Evolutionary conservation across 192 early-diverging fungal species (phyloP).

Genomic region (Linnemannia exigua): DNA sequence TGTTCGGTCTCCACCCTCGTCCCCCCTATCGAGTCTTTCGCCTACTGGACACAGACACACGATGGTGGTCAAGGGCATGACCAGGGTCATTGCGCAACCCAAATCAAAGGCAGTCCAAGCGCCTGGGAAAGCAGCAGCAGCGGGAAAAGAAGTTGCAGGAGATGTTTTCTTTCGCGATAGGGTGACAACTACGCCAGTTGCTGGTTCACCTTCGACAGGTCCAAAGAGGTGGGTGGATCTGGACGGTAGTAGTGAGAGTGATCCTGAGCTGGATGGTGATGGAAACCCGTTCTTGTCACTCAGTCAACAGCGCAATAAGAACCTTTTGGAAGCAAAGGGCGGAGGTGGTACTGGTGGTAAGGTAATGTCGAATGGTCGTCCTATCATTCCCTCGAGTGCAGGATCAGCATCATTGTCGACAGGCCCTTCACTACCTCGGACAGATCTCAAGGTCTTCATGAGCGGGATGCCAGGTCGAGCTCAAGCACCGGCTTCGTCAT

Average conservation of each 20-base stretch:
- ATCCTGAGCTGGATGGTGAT: conserved; percentile 4
- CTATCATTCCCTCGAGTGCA: not conserved
- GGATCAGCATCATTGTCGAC: not conserved
- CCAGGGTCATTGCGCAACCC: conserved; percentile 17
- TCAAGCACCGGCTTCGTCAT: not conserved
- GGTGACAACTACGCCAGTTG: not conserved
- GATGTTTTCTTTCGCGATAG: conserved; percentile 27
- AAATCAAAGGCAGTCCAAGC: not conserved
- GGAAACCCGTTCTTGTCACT: conserved; percentile 17
- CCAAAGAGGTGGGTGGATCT: conserved; percentile 36
- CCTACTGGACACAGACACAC: conserved; percentile 10
- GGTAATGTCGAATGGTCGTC: not conserved
- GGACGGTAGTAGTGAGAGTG: conserved; percentile 16
- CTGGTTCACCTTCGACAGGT: not conserved
- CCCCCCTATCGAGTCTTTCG: not conserved
- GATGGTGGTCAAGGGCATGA: conserved; percentile 25
- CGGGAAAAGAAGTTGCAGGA: conserved; percentile 22
- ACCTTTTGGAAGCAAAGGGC: conserved; percentile 18
- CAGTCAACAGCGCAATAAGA: conserved; percentile 33
- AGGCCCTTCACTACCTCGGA: not conserved
- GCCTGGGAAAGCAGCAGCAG: not conserved
- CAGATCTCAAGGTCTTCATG: not conserved
- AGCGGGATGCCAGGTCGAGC: not conserved
- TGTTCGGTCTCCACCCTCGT: conserved; percentile 42
- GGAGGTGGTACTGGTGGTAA: not conserved